Evolutionary conservation across 2,329 filamentous ascomycete species (phyloP), one percentile per base, ranked within the genome.

Genomic region (Trichoderma pleuroti): DNA sequence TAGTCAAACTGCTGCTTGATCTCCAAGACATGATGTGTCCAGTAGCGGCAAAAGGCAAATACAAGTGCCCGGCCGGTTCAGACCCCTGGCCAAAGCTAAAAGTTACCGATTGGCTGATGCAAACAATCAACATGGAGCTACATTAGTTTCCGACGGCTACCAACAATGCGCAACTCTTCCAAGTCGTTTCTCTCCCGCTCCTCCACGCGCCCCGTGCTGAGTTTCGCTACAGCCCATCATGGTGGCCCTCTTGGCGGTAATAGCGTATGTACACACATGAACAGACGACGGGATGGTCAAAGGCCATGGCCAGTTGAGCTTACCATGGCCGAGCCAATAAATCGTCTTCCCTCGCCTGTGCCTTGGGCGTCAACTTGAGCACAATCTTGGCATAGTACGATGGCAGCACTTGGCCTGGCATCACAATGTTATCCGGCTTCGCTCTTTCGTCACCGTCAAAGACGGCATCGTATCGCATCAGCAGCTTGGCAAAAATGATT

Each of bases 401-500:
- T 42, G 39, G 39, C 0, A 42, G 39, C 8, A 42, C 39, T 16
- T 42, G 39, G 39, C 39, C 39, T 4, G 39, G 39, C 39, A 42
- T 42, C 39, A 42, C 39, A 42, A 42, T n/a, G 18, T 42, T 42
- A 10, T 42, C 39, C 21, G 69, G 69, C 39, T 56, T 67, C 14
- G 6, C 54, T 21, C 32, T 71, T 21, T 16, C n/a, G 3, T n/a
- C 52, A 5, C 56, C 57, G 5, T 56, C 69, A 52, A 71, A 60
- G 6, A 26, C 21, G n/a, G 34, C 57, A 26, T 71, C 69, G 4
- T 71, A 71, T 26, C 62, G 26, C 69, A 71, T 59, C 24, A 71
- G 54, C 10, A 71, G 49, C 52, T 71, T 71, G 18, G 69, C 69
- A 71, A 71, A 71, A 9, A 71, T 52, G 4, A 71, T 71, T 28